phyloP scores from a whole-genome alignment of 2,329 filamentous ascomycete species.

The Ceratocystis cacaofunesta region DNA sequence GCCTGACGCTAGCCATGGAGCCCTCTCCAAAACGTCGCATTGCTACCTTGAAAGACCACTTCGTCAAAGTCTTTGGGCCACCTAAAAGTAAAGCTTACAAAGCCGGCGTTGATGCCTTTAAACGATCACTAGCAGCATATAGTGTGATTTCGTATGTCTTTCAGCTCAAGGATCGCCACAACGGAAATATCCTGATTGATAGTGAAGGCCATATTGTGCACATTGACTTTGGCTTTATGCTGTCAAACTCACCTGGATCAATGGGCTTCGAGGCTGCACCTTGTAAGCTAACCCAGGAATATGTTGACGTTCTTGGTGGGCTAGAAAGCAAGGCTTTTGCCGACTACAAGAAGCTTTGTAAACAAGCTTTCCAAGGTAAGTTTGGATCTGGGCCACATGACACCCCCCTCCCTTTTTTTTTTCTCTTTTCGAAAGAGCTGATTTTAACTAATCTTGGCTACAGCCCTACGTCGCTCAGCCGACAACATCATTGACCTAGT shows the following conservation, averaged over 20 bases:
- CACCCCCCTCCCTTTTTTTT: background rate
- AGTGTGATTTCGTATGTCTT: constrained; percentile 73
- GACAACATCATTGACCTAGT: constrained; percentile 72
- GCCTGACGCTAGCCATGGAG: constrained; percentile 53
- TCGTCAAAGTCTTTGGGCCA: constrained; percentile 62
- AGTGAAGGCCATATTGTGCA: constrained; percentile 77
- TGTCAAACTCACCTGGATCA: constrained; percentile 70
- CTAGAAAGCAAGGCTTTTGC: constrained; percentile 54
- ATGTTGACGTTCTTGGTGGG: constrained; percentile 69
- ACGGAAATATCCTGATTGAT: constrained; percentile 74
- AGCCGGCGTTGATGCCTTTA: constrained; percentile 63
- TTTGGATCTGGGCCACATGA: constrained; percentile 9
- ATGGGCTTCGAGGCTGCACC: constrained; percentile 78
- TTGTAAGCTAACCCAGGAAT: constrained; percentile 76
- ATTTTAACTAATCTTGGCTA: constrained; percentile 17
- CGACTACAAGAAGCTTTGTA: constrained; percentile 65
- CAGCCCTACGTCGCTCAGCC: constrained; percentile 60
- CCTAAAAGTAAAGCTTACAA: constrained; percentile 53
- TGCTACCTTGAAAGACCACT: constrained; percentile 68
- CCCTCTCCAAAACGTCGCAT: constrained; percentile 45
- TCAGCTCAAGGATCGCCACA: constrained; percentile 74
- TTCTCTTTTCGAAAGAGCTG: background rate
- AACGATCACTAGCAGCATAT: constrained; percentile 68
- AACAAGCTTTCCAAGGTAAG: constrained; percentile 66
- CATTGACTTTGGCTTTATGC: constrained; percentile 83